phyloP scores from a whole-genome alignment of 2,329 filamentous ascomycete species.

The Phyllosticta capitalensis region DNA sequence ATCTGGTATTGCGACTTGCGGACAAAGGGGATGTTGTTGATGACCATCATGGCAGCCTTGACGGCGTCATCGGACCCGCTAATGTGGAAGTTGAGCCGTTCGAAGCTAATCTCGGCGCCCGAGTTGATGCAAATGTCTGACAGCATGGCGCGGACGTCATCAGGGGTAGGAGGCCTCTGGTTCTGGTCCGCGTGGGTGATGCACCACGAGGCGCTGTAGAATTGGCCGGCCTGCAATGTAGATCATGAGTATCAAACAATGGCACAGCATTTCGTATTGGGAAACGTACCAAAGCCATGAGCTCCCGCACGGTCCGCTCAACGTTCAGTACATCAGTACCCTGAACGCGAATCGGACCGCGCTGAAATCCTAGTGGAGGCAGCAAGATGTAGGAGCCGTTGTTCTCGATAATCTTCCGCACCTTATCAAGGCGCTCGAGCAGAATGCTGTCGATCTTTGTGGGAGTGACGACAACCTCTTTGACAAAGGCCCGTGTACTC shows the following conservation, averaged over 20 bases:
- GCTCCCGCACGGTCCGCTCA: constrained; percentile 86
- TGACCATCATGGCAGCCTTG: constrained; percentile 87
- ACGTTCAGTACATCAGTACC: constrained; percentile 89
- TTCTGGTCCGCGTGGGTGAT: constrained; percentile 66
- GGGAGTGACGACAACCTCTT: constrained; percentile 81
- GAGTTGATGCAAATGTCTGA: constrained; percentile 95
- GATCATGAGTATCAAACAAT: constrained; percentile 15
- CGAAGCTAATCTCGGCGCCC: constrained; percentile 87
- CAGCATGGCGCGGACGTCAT: constrained; percentile 80
- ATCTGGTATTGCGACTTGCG: constrained; percentile 84
- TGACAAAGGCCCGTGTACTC: constrained; percentile 66
- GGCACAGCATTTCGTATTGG: constrained; percentile 6
- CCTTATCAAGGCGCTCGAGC: constrained; percentile 84
- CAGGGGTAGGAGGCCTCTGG: constrained; percentile 50
- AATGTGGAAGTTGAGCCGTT: constrained; percentile 87
- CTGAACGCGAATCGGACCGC: constrained; percentile 78
- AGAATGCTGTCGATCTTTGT: constrained; percentile 94
- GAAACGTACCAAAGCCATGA: constrained; percentile 75
- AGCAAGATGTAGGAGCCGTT: constrained; percentile 95
- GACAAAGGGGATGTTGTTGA: constrained; percentile 84
- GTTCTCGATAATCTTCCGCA: constrained; percentile 93
- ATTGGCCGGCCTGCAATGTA: constrained; percentile 68
- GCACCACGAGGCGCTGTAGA: constrained; percentile 96
- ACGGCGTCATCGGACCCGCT: constrained; percentile 94
- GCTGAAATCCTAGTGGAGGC: constrained; percentile 75